A percentile compares a stretch with the other conserved stretches of the same genome.
These are phyloP conservation scores for Cryptosporidium ubiquitum DNA, from an alignment of 169 alveolate genomes.

Conservation along the genomic window DNA sequence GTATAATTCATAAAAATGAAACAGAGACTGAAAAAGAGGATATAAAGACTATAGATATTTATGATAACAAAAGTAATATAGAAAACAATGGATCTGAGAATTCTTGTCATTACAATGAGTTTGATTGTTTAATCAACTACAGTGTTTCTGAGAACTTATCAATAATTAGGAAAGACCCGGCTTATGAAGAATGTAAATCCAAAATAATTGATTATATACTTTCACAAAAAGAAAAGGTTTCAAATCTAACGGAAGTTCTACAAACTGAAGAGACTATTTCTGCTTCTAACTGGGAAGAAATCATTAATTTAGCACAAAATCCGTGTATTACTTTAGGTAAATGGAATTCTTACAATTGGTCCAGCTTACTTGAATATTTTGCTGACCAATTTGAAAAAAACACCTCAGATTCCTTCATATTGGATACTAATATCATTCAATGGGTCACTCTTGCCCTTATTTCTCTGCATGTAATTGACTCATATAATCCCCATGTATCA, in stretches of 20 bases:
- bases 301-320: neutral
- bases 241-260: neutral
- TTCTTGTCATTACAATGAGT: neutral
- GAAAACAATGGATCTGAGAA: neutral
- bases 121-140: conserved; percentile 8
- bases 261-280: conserved; percentile 26
- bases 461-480: conserved; percentile 36
- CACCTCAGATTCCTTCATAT: neutral
- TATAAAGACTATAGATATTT: neutral
- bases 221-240: neutral
- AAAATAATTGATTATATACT: conserved; percentile 10
- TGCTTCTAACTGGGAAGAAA: conserved; percentile 11
- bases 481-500: conserved; percentile 29
- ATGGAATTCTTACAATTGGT: conserved; percentile 72
- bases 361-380: conserved; percentile 39
- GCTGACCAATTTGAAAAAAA: conserved; percentile 3
- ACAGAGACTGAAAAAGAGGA: neutral
- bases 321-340: conserved; percentile 31
- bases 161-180: conserved; percentile 11
- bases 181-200: conserved; percentile 5
- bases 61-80: no score
- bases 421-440: neutral
- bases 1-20: neutral
- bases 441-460: conserved; percentile 40
- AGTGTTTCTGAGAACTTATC: neutral